phyloP scores from a whole-genome alignment of 129 eudicot genomes.

The Lactuca saligna region DNA sequence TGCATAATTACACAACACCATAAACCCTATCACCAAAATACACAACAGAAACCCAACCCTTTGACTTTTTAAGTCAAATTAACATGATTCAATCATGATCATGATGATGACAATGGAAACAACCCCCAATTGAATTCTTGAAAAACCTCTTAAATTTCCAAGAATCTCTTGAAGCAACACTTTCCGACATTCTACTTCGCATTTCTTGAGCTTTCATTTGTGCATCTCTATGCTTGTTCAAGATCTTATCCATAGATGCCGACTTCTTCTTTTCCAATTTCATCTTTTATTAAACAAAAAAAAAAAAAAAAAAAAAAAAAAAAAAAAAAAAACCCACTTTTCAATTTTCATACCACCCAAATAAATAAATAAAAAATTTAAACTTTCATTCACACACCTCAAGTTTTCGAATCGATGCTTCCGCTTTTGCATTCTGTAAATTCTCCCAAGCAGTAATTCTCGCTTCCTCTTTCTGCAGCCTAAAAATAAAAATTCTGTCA shows the following conservation, averaged over 20 bases:
- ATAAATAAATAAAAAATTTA: no score
- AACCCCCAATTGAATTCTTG: constrained; percentile 36
- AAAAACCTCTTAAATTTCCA: constrained; percentile 29
- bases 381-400: constrained; percentile 52
- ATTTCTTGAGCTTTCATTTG: constrained; percentile 66
- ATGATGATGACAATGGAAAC: constrained; percentile 39
- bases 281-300: constrained; percentile 44
- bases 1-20: no score
- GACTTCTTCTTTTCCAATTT: constrained; percentile 86
- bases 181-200: constrained; percentile 50
- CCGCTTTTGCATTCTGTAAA: constrained; percentile 93
- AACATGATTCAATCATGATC: constrained; percentile 3
- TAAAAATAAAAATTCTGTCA: constrained; percentile 34
- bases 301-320: background rate
- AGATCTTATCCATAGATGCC: constrained; percentile 79
- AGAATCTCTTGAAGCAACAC: constrained; percentile 32
- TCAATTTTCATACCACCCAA: no score
- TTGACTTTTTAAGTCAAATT: background rate
- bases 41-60: background rate
- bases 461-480: constrained; percentile 81
- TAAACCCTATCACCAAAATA: no score
- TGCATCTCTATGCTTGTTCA: constrained; percentile 69
- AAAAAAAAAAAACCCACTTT: no score
- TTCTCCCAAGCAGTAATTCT: constrained; percentile 96
- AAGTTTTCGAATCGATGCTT: constrained; percentile 76